phyloP scores from a whole-genome alignment of 164 flowering plant species.

The Kingdonia uniflora region DNA sequence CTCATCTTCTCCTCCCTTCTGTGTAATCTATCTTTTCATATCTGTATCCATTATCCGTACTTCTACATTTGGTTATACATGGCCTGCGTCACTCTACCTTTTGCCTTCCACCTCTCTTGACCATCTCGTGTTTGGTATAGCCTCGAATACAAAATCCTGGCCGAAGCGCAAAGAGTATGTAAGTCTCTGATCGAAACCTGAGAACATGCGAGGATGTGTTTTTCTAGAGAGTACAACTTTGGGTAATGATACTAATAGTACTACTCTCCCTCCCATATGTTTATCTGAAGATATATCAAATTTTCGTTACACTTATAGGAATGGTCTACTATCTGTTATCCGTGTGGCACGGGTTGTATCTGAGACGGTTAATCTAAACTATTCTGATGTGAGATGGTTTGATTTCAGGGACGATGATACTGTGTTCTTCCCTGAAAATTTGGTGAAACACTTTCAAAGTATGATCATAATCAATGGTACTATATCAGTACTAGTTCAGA shows the following conservation, averaged over 20 bases:
- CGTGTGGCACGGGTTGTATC: slow-evolving; percentile 53
- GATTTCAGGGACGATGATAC: slow-evolving; percentile 84
- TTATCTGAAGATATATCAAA: slow-evolving; percentile 37
- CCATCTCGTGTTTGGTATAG: slow-evolving; percentile 54
- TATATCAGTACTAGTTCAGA: slow-evolving; percentile 60
- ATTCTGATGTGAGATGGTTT: slow-evolving; percentile 47
- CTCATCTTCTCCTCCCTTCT: slow-evolving; percentile 17
- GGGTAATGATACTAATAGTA: not conserved
- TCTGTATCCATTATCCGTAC: slow-evolving; percentile 4
- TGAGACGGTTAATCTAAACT: slow-evolving; percentile 29
- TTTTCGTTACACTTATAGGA: slow-evolving; percentile 41
- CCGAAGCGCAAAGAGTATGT: slow-evolving; percentile 25
- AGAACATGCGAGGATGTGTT: slow-evolving; percentile 44
- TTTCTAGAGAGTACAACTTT: slow-evolving; percentile 41
- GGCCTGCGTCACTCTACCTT: slow-evolving; percentile 1
- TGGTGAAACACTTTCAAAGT: slow-evolving; percentile 41
- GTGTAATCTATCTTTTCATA: slow-evolving; percentile 10
- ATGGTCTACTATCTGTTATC: slow-evolving; percentile 55
- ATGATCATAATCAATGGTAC: slow-evolving; percentile 48
- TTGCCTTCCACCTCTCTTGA: slow-evolving; percentile 3
- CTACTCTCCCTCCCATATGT: not conserved
- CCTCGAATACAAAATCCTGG: slow-evolving; percentile 46
- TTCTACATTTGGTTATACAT: slow-evolving; percentile 12
- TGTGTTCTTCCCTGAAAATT: slow-evolving; percentile 45
- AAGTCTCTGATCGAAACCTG: slow-evolving; percentile 48